phyloP scores from a whole-genome alignment of 2,329 filamentous ascomycete genomes.

The Cytospora piceicola region DNA sequence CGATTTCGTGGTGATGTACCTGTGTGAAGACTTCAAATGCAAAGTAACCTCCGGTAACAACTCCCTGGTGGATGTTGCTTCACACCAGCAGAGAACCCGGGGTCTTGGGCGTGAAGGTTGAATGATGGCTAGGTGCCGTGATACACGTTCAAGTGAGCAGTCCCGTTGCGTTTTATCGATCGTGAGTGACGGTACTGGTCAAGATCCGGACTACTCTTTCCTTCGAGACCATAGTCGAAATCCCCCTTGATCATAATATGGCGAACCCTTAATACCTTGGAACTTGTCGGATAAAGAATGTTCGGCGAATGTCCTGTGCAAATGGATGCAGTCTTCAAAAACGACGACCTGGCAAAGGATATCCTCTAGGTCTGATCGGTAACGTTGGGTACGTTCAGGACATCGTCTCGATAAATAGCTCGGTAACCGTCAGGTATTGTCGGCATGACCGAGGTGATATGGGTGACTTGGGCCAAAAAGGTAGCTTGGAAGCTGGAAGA shows the following conservation, averaged over 20 bases:
- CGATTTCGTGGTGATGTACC: conserved; percentile 11
- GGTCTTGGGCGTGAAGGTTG: neutral
- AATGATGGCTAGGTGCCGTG: conserved; percentile 3
- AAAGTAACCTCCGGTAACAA: neutral
- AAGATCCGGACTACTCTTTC: too few relatives aligned
- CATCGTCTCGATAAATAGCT: too few relatives aligned
- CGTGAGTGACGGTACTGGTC: neutral
- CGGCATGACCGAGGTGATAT: neutral
- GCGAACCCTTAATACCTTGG: neutral
- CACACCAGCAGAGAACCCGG: conserved; percentile 8
- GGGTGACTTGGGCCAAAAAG: conserved; percentile 7
- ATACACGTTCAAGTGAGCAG: conserved; percentile 12
- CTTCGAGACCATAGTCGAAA: neutral
- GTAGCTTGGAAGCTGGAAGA: conserved; percentile 13
- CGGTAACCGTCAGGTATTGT: neutral
- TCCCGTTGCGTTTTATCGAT: neutral
- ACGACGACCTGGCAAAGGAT: conserved; percentile 12
- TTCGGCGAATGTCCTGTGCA: conserved; percentile 22
- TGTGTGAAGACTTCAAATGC: neutral
- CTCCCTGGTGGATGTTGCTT: neutral
- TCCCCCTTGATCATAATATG: conserved; percentile 6
- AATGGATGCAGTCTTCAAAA: conserved; percentile 22
- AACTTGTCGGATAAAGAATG: conserved; percentile 13
- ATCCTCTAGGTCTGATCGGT: conserved; percentile 7
- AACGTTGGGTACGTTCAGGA: too few relatives aligned